These are phyloP conservation scores for Termitomyces sp. DNA, from an alignment of 768 basidiomycete species.

Conservation along the genomic window DNA sequence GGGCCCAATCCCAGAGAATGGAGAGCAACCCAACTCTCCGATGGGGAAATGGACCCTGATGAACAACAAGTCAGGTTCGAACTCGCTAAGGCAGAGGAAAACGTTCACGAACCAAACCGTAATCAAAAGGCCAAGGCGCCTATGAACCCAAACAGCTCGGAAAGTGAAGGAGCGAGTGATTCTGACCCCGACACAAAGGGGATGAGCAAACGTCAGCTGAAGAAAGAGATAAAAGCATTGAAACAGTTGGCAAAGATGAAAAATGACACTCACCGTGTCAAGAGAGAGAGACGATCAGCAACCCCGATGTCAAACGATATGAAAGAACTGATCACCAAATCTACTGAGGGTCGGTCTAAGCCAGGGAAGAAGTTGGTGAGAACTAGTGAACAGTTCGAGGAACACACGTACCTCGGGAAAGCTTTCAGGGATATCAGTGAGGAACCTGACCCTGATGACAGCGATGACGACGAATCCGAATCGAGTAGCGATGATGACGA, in stretches of 20 bases:
- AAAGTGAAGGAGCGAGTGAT: too few species aligned
- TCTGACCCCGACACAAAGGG: too few species aligned
- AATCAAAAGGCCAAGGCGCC: too few species aligned
- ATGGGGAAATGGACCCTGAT: neutral
- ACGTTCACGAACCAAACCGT: too few species aligned
- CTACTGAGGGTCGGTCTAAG: neutral
- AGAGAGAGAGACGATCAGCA: neutral
- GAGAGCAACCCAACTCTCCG: neutral
- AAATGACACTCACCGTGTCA: neutral
- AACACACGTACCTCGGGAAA: neutral
- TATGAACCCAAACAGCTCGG: too few species aligned
- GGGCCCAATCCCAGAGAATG: neutral
- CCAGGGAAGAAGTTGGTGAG: too few species aligned
- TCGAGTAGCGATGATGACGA: too few species aligned
- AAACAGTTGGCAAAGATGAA: neutral
- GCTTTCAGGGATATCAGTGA: neutral
- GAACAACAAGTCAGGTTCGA: neutral
- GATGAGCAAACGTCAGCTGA: neutral
- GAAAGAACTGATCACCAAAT: neutral
- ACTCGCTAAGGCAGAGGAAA: neutral
- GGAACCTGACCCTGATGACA: too few species aligned
- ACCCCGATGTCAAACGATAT: too few species aligned
- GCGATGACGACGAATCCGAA: too few species aligned
- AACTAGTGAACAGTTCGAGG: neutral
- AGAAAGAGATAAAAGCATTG: neutral